Evolutionary conservation across 805 yeast genomes (phyloP).

Genomic region (Spathaspora girioi): DNA sequence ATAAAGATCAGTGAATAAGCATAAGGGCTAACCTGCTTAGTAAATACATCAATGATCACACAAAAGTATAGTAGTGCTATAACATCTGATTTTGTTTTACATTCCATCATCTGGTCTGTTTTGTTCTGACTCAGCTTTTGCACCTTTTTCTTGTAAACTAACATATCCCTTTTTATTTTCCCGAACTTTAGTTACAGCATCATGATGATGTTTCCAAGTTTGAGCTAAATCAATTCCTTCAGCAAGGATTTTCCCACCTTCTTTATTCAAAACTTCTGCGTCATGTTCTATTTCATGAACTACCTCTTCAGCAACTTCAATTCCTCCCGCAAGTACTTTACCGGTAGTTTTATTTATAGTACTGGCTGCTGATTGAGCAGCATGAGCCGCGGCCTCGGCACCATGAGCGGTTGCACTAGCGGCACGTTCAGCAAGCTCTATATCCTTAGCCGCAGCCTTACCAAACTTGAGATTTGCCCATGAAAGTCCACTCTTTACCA

Average conservation of each 20-base stretch:
- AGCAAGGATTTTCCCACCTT: constrained; percentile 17
- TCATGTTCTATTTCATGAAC: neutral
- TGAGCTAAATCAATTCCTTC: constrained; percentile 14
- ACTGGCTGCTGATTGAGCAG: constrained; percentile 6
- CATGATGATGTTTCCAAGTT: constrained; percentile 11
- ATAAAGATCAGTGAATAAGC: no score
- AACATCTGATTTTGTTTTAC: constrained; percentile 9
- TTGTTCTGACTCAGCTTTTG: constrained; percentile 40
- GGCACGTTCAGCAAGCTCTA: constrained; percentile 4
- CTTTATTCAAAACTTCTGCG: constrained; percentile 11
- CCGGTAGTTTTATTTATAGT: constrained; percentile 28
- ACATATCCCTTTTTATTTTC: constrained; percentile 33
- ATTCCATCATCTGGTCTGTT: constrained; percentile 46
- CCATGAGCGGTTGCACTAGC: neutral
- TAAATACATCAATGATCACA: no score
- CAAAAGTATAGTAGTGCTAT: neutral
- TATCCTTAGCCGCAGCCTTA: constrained; percentile 7
- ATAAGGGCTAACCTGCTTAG: no score
- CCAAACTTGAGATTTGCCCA: constrained; percentile 6
- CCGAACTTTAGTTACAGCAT: constrained; percentile 16
- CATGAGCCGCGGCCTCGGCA: neutral
- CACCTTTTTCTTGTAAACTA: constrained; percentile 41
- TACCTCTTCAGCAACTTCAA: constrained; percentile 11
- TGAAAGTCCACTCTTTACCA: constrained; percentile 1
- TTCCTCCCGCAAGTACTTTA: constrained; percentile 28